Evolutionary conservation across 1,284 basidiomycete species (phyloP).

Genomic region (Stygiomarasmius scandens): DNA sequence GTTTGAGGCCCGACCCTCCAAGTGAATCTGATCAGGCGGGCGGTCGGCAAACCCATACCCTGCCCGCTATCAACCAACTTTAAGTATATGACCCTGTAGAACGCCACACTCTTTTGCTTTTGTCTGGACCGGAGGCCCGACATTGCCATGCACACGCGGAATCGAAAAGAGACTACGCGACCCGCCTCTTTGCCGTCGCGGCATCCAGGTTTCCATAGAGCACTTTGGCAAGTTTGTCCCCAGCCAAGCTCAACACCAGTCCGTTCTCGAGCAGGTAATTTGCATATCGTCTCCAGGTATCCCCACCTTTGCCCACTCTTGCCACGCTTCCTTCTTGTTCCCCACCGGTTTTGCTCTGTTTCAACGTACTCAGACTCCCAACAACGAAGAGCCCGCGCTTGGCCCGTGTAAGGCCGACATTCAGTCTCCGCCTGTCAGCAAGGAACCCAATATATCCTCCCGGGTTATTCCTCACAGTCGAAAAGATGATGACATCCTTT

Average conservation of each 20-base stretch:
- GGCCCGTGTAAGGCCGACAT: conserved; percentile 87
- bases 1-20: neutral
- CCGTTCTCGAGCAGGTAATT: conserved; percentile 52
- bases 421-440: conserved; percentile 84
- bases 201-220: conserved; percentile 46
- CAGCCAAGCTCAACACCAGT: conserved; percentile 54
- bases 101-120: too few relatives aligned
- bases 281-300: conserved; percentile 63
- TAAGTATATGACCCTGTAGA: too few relatives aligned
- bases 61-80: too few relatives aligned
- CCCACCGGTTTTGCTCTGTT: conserved; percentile 41
- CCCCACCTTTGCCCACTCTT: conserved; percentile 36
- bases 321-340: conserved; percentile 12
- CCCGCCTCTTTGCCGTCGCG: neutral
- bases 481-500: conserved; percentile 90
- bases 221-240: conserved; percentile 43
- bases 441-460: conserved; percentile 84
- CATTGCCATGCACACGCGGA: too few relatives aligned
- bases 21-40: conserved; percentile 9
- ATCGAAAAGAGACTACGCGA: too few relatives aligned
- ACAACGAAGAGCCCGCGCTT: conserved; percentile 83
- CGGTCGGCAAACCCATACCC: too few relatives aligned
- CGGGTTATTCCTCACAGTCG: conserved; percentile 83
- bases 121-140: too few relatives aligned
- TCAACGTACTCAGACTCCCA: conserved; percentile 75